phyloP scores from a whole-genome alignment of 441 rosid genomes.

The Pelargonium australe region DNA sequence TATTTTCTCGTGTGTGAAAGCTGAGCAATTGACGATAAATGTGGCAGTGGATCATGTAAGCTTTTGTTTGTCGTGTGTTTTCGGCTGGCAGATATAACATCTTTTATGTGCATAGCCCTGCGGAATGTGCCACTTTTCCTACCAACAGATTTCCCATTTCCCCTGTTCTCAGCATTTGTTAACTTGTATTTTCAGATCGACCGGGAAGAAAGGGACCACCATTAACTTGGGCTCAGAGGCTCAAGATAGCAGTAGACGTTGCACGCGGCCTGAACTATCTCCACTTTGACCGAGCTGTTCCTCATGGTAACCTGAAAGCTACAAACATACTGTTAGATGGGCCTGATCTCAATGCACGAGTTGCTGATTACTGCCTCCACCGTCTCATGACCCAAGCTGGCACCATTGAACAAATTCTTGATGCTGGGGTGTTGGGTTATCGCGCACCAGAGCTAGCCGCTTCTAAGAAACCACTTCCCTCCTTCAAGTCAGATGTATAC shows the following conservation, averaged over 20 bases:
- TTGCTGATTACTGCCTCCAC: constrained; percentile 91
- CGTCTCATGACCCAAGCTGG: constrained; percentile 96
- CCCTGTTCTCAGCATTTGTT: constrained; percentile 10
- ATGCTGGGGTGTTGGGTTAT: constrained; percentile 88
- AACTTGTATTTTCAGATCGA: constrained; percentile 49
- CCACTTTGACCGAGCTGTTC: constrained; percentile 90
- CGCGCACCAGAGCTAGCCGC: constrained; percentile 90
- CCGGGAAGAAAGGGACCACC: constrained; percentile 90
- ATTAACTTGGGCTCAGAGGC: constrained; percentile 76
- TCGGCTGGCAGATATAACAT: too few species aligned
- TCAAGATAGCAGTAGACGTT: constrained; percentile 79
- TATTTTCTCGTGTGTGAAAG: too few species aligned
- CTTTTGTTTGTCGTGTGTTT: too few species aligned
- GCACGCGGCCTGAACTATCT: constrained; percentile 98
- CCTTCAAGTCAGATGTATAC: constrained; percentile 91
- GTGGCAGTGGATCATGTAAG: too few species aligned
- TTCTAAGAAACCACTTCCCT: constrained; percentile 82
- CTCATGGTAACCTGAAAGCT: constrained; percentile 92
- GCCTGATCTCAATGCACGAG: constrained; percentile 82
- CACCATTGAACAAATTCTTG: constrained; percentile 81
- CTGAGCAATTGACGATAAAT: too few species aligned
- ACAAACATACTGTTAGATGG: constrained; percentile 78
- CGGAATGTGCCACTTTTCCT: too few species aligned
- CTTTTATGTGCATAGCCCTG: too few species aligned
- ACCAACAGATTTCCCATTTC: too few species aligned